A percentile compares a stretch with the other conserved stretches of the same genome.
Conservation (phyloP, 2,329 filamentous ascomycete genomes). For the Diaporthe ampelina region DNA sequence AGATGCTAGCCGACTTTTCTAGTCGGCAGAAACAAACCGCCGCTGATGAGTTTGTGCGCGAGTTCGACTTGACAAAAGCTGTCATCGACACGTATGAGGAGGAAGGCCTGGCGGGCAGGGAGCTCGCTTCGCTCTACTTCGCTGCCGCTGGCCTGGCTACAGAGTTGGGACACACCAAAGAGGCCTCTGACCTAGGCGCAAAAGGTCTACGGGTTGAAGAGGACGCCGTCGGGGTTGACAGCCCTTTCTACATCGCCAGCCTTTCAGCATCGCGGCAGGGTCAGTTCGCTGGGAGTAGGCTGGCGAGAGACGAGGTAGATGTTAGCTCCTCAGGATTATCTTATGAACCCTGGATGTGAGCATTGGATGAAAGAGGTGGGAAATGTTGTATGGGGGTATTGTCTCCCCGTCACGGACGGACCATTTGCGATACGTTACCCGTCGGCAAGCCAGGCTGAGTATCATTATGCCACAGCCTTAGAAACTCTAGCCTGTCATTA, state of each 20-base stretch:
- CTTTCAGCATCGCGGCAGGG: background rate
- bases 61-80: background rate
- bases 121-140: slow-evolving; percentile 24
- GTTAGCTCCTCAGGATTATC: background rate
- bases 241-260: background rate
- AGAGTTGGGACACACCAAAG: background rate
- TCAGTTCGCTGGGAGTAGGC: background rate
- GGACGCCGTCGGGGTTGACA: slow-evolving; percentile 14
- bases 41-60: background rate
- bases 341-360: slow-evolving; percentile 9
- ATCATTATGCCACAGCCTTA: no score
- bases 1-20: background rate
- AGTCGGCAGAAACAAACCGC: no score
- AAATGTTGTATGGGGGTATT: no score
- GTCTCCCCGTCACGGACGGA: no score
- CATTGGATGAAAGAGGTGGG: no score
- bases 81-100: slow-evolving; percentile 4
- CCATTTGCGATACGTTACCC: no score
- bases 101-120: slow-evolving; percentile 10
- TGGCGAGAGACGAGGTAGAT: background rate
- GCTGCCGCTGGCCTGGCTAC: slow-evolving; percentile 4
- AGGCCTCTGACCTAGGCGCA: background rate
- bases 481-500: no score
- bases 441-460: no score
- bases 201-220: background rate